phyloP scores from a whole-genome alignment of 1,284 basidiomycete species.

The Malassezia caprae region DNA sequence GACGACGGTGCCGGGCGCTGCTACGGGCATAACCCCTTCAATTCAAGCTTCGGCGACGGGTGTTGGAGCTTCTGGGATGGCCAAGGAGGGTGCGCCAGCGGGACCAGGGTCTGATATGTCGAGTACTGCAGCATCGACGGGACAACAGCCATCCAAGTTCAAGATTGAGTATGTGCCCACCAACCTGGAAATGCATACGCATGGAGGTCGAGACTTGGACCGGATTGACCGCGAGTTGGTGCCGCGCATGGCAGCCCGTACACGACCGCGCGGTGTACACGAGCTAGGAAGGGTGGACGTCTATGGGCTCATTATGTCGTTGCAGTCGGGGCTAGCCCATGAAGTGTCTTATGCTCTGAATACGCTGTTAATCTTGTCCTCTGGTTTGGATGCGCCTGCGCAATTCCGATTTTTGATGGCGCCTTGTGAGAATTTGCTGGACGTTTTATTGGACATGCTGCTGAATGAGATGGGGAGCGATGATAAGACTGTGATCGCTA shows the following conservation, averaged over 20 bases:
- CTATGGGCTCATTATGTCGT: constrained; percentile 74
- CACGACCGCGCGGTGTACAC: constrained; percentile 58
- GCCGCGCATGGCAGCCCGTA: constrained; percentile 53
- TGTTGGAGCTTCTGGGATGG: constrained; percentile 18
- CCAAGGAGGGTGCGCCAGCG: constrained; percentile 15
- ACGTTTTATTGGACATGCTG: constrained; percentile 75
- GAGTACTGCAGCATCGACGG: background rate
- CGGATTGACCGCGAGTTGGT: constrained; percentile 60
- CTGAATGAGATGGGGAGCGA: constrained; percentile 66
- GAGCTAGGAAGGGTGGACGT: constrained; percentile 78
- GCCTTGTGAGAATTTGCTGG: constrained; percentile 69
- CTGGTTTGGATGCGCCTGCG: constrained; percentile 53
- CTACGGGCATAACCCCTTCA: background rate
- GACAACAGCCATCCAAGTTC: constrained; percentile 48
- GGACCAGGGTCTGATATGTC: background rate
- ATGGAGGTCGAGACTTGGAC: constrained; percentile 73
- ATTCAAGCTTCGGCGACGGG: constrained; percentile 5
- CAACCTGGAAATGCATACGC: constrained; percentile 63
- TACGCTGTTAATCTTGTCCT: constrained; percentile 72
- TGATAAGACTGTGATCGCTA: constrained; percentile 40
- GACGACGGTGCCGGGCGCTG: no score
- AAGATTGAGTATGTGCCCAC: constrained; percentile 85
- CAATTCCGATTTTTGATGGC: constrained; percentile 60
- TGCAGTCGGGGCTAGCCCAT: constrained; percentile 69
- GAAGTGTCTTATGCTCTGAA: constrained; percentile 85